A percentile compares a stretch with the other conserved stretches of the same genome.
Evolutionary conservation across 345 rosid genomes (phyloP).

Genomic region (Melastoma malabathricum): DNA sequence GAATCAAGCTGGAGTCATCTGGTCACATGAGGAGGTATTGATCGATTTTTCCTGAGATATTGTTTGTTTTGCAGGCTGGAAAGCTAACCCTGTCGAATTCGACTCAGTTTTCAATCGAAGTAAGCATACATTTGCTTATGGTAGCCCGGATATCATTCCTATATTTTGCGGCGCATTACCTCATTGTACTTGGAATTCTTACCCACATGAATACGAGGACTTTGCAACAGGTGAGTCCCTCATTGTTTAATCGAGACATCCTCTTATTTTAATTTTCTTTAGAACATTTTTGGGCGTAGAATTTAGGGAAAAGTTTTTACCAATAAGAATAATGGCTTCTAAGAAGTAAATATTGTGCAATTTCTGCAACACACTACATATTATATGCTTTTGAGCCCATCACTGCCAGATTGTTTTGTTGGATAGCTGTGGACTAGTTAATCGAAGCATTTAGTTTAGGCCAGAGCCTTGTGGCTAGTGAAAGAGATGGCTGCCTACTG

Average conservation of each 20-base stretch:
- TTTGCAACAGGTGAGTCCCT: conserved; percentile 70
- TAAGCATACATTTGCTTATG: conserved; percentile 65
- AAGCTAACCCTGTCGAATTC: conserved; percentile 95
- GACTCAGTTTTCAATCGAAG: conserved; percentile 90
- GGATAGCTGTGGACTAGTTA: too few species aligned
- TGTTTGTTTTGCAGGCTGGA: conserved; percentile 58
- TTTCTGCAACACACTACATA: too few species aligned
- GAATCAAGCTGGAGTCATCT: too few species aligned
- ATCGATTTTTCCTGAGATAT: too few species aligned
- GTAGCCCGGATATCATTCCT: conserved; percentile 94
- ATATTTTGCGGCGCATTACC: conserved; percentile 77
- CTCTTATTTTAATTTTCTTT: neutral
- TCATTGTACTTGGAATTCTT: conserved; percentile 78
- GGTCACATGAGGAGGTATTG: too few species aligned
- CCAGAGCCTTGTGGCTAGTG: too few species aligned
- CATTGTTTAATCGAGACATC: conserved; percentile 2
- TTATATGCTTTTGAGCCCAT: too few species aligned
- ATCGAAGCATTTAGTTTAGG: too few species aligned
- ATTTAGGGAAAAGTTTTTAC: neutral
- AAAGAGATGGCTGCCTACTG: too few species aligned
- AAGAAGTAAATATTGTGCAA: too few species aligned
- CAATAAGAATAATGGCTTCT: too few species aligned
- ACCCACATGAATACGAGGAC: conserved; percentile 89
- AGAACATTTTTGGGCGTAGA: neutral
- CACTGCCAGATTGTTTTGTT: too few species aligned